These are phyloP conservation scores for Spizellomyces sp. DNA, from an alignment of 192 early-diverging fungal species.

Conservation along the genomic window DNA sequence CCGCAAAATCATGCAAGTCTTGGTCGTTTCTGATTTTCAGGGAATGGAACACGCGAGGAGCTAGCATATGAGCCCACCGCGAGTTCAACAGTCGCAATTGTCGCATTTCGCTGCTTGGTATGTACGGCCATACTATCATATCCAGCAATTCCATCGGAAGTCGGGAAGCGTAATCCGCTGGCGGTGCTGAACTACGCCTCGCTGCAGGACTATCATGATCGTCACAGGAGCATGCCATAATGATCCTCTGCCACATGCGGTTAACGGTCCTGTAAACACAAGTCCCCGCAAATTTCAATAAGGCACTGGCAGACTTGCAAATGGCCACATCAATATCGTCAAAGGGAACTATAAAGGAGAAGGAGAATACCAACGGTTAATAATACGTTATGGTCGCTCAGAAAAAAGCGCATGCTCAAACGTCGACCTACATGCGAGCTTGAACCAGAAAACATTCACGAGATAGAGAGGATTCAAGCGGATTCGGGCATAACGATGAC, in stretches of 20 bases:
- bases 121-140: not conserved
- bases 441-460: not conserved
- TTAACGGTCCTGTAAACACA: too few species aligned
- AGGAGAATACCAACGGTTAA: too few species aligned
- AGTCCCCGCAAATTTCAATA: too few species aligned
- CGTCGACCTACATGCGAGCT: not conserved
- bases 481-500: not conserved
- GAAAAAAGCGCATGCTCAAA: not conserved
- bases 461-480: not conserved
- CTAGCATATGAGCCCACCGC: not conserved
- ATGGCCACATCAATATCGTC: not conserved
- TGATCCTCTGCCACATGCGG: too few species aligned
- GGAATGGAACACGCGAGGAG: not conserved
- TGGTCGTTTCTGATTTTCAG: not conserved
- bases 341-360: not conserved
- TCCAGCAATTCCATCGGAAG: not conserved
- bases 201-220: too few species aligned
- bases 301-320: not conserved
- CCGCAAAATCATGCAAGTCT: too few species aligned
- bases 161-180: not conserved
- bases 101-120: not conserved
- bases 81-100: conserved; percentile 1
- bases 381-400: not conserved
- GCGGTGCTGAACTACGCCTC: too few species aligned
- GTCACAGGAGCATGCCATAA: too few species aligned